A percentile compares a stretch with the other conserved stretches of the same genome.
Conservation (phyloP, 345 rosid species). For the Bruguiera gymnorhiza region DNA sequence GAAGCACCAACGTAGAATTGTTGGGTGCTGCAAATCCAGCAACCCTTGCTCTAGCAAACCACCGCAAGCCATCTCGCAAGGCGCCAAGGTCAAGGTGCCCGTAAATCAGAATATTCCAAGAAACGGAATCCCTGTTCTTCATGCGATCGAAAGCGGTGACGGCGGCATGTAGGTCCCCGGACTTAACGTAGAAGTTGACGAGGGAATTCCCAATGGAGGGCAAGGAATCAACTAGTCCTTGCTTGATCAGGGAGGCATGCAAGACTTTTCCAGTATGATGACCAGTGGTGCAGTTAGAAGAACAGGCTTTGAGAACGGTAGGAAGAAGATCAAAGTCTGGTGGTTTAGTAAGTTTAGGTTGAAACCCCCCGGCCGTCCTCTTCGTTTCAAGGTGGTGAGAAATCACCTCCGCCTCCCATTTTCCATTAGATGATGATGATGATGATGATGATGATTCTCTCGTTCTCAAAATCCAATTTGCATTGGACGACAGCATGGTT, state of each 20-base stretch:
- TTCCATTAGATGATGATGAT: constrained; percentile 42
- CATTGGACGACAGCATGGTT: constrained; percentile 24
- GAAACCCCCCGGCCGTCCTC: constrained; percentile 27
- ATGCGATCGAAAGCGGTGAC: constrained; percentile 35
- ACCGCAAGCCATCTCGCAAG: constrained; percentile 39
- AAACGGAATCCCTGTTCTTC: constrained; percentile 49
- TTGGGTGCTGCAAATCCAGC: constrained; percentile 50
- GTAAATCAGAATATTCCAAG: constrained; percentile 64
- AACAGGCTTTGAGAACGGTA: constrained; percentile 52
- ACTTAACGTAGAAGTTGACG: constrained; percentile 59
- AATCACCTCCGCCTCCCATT: constrained; percentile 52
- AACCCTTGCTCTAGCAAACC: constrained; percentile 50
- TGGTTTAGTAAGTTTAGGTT: not conserved
- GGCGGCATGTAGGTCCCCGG: constrained; percentile 43
- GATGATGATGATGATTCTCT: constrained; percentile 48
- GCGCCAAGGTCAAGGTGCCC: constrained; percentile 47
- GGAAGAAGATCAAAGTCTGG: constrained; percentile 47
- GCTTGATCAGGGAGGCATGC: constrained; percentile 53
- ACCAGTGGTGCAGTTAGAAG: constrained; percentile 24
- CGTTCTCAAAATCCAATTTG: constrained; percentile 32
- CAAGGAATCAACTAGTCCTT: constrained; percentile 43
- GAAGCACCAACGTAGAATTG: constrained; percentile 53
- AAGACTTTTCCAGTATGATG: constrained; percentile 36
- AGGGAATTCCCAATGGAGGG: constrained; percentile 54
- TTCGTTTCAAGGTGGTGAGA: constrained; percentile 39